Evolutionary conservation across 257 asterid species (phyloP).

Genomic region (Leptodermis oblonga): DNA sequence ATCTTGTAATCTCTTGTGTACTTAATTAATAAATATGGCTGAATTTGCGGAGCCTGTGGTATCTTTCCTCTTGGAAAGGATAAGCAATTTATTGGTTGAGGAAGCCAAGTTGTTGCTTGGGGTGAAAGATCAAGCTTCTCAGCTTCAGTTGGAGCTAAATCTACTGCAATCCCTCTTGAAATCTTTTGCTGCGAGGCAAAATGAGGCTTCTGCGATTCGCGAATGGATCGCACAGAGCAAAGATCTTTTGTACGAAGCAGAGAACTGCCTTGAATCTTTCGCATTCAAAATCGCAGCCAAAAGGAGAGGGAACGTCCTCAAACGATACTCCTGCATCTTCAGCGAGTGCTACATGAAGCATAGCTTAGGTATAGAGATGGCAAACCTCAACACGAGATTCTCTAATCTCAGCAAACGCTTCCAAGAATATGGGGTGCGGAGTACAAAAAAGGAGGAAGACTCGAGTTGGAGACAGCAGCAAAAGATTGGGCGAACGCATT

Average conservation of each 20-base stretch:
- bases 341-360: neutral
- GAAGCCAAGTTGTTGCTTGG: neutral
- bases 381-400: neutral
- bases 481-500: neutral
- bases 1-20: too few species aligned
- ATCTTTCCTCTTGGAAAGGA: neutral
- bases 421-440: neutral
- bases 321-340: neutral
- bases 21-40: too few species aligned
- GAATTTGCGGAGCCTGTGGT: neutral
- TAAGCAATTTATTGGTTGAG: neutral
- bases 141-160: neutral
- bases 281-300: conserved; percentile 4
- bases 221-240: neutral
- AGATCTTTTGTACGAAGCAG: conserved; percentile 12
- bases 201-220: neutral
- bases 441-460: neutral
- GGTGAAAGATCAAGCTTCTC: neutral
- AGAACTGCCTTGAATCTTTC: neutral
- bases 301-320: neutral
- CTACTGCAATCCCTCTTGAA: neutral
- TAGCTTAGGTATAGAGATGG: neutral
- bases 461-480: neutral
- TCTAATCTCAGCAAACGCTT: neutral
- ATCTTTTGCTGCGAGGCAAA: neutral